phyloP scores from a whole-genome alignment of 805 yeast genomes.

The Suhomyces tanzawaensis region DNA sequence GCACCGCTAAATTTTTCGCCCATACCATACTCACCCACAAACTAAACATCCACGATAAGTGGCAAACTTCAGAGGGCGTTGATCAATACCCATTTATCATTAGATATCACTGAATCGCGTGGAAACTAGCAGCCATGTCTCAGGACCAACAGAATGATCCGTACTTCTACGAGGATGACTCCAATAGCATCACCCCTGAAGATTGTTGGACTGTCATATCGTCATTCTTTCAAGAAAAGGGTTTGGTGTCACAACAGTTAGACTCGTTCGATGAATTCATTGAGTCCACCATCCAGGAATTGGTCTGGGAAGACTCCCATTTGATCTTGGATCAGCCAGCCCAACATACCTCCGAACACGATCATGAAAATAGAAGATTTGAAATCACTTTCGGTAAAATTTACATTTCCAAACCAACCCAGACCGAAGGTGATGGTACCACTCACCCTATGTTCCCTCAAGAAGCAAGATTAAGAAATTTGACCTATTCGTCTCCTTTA shows the following conservation, averaged over 20 bases:
- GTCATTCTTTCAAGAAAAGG: conserved; percentile 93
- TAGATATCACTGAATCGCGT: not conserved
- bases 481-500: conserved; percentile 93
- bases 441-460: conserved; percentile 98
- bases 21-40: not conserved
- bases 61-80: too few species aligned
- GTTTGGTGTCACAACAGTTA: conserved; percentile 95
- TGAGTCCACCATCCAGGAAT: conserved; percentile 93
- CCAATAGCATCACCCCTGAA: conserved; percentile 78
- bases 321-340: conserved; percentile 97
- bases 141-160: conserved; percentile 46
- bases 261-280: conserved; percentile 98
- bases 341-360: conserved; percentile 89
- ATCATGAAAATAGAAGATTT: conserved; percentile 85
- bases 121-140: not conserved
- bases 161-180: conserved; percentile 69
- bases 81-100: too few species aligned
- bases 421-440: conserved; percentile 99
- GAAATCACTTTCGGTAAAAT: conserved; percentile 98
- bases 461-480: conserved; percentile 93
- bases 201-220: conserved; percentile 99
- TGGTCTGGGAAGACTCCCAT: conserved; percentile 93
- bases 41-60: not conserved
- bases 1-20: conserved; percentile 5
- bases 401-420: conserved; percentile 93